Percentiles rank a stretch among this genome's conserved stretches.
Evolutionary conservation across 371 early-diverging fungal genomes (phyloP).

Genomic region (Racocetra persica): DNA sequence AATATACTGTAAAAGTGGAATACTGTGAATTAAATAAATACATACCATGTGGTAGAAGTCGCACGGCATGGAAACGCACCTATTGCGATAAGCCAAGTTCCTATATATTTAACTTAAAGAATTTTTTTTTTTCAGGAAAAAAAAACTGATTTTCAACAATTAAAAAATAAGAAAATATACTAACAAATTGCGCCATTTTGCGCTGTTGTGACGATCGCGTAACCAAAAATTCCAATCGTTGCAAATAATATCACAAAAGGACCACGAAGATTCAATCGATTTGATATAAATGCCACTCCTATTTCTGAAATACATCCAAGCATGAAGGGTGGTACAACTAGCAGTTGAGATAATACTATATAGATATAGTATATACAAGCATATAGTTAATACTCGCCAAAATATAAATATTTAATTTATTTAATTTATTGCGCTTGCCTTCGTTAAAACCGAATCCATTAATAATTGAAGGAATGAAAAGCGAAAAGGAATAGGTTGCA

Average conservation of each 20-base stretch:
- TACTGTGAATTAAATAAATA: background rate
- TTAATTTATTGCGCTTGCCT: too few relatives aligned
- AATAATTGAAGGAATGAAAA: conserved; percentile 66
- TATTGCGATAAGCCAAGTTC: conserved; percentile 47
- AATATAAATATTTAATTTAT: too few relatives aligned
- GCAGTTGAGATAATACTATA: conserved; percentile 52
- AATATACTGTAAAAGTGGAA: too few relatives aligned
- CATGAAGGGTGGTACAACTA: conserved; percentile 56
- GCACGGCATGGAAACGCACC: conserved; percentile 27
- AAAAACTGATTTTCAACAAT: conserved; percentile 58
- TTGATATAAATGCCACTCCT: conserved; percentile 47
- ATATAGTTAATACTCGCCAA: too few relatives aligned
- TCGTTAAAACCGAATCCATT: conserved; percentile 49
- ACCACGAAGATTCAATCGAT: conserved; percentile 49
- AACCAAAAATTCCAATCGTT: conserved; percentile 39
- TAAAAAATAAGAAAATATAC: conserved; percentile 55
- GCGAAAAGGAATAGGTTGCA: conserved; percentile 55
- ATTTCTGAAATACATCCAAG: conserved; percentile 49
- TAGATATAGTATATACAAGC: too few relatives aligned
- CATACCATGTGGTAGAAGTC: conserved; percentile 21
- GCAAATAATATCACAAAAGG: conserved; percentile 43
- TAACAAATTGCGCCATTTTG: conserved; percentile 48
- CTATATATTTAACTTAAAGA: conserved; percentile 52
- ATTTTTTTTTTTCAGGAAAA: conserved; percentile 41
- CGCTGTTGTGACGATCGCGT: conserved; percentile 14